Evolutionary conservation across 768 basidiomycete species (phyloP), one percentile per base, ranked within the genome.

Genomic region (Lentinula lateritia): DNA sequence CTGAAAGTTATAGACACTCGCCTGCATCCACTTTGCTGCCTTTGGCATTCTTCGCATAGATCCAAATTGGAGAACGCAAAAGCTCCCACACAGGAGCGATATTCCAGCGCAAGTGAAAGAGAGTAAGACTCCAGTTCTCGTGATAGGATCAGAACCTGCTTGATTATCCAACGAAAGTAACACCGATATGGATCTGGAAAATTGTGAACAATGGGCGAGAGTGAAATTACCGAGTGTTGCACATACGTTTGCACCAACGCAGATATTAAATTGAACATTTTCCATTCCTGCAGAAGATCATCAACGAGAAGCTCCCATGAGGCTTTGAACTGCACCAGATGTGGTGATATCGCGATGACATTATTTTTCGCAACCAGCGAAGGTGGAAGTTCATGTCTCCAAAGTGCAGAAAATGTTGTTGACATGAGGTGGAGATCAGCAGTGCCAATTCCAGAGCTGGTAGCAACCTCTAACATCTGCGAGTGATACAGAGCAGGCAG

Each of bases 11-110:
- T 45, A 23, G 15, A 36, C 13, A 18, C 56, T 12, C 9, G 45
- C 56, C 38, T 16, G 23, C 1, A 36, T 43, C 56, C 56, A 58
- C 16, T 23, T 20, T 12, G 56, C 41, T 28, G 56, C 56, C 42
- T 46, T 45, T n/a, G 41, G 56, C 56, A 46, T 42, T 41, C 45
- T 58, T 58, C 56, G 56, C 56, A 58, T 58, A 13, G 56, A 58
- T 32, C 56, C 43, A 15, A 58, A 58, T 13, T 41, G 56, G 8
- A 58, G 39, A 15, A 58, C 28, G 42, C 56, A 58, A 32, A 58
- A 58, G 41, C 43, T 43, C 35, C 56, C 56, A 1, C 41, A 58
- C 16, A 58, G 13, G 3, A 58, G 42, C 12, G 56, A 20, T 13
- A 58, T 58, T 41, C 20, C 56, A 28, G 56, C 41, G 42, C 56